These are phyloP conservation scores for Adansonia digitata DNA, from an alignment of 345 rosid species.

Conservation along the genomic window DNA sequence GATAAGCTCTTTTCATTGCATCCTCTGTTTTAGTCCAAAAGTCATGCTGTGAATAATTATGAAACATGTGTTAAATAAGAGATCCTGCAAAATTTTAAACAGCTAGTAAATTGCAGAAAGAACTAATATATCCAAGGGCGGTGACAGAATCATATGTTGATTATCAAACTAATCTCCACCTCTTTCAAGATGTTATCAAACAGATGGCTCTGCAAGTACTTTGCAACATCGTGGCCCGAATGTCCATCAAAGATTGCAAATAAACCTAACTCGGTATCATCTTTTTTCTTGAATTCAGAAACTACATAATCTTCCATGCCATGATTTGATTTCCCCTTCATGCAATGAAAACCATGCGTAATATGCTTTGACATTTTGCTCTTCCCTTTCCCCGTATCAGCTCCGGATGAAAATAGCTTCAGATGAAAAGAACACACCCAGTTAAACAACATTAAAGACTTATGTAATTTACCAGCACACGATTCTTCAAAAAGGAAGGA, in stretches of 20 bases:
- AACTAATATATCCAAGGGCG: not conserved
- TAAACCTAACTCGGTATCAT: conserved; percentile 58
- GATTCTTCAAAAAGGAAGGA: not conserved
- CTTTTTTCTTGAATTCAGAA: conserved; percentile 47
- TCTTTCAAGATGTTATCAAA: conserved; percentile 66
- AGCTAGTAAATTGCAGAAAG: not conserved
- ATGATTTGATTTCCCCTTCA: conserved; percentile 35
- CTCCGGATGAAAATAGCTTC: conserved; percentile 40
- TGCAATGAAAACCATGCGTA: conserved; percentile 60
- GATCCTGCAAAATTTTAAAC: not conserved
- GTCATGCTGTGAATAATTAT: conserved; percentile 41
- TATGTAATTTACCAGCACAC: not conserved
- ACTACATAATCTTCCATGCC: conserved; percentile 23
- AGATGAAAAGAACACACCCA: conserved; percentile 27
- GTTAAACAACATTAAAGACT: not conserved
- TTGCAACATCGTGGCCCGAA: conserved; percentile 72
- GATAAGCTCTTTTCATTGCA: conserved; percentile 71
- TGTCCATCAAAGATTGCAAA: conserved; percentile 92
- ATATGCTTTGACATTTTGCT: conserved; percentile 57
- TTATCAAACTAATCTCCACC: conserved; percentile 33
- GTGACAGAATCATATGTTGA: not conserved
- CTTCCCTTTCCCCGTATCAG: conserved; percentile 75
- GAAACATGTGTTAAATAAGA: not conserved
- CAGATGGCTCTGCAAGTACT: conserved; percentile 61
- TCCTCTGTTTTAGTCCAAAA: conserved; percentile 64